Conservation (phyloP, 148 eudicot genomes). For the Rhododendron kiyosumense region DNA sequence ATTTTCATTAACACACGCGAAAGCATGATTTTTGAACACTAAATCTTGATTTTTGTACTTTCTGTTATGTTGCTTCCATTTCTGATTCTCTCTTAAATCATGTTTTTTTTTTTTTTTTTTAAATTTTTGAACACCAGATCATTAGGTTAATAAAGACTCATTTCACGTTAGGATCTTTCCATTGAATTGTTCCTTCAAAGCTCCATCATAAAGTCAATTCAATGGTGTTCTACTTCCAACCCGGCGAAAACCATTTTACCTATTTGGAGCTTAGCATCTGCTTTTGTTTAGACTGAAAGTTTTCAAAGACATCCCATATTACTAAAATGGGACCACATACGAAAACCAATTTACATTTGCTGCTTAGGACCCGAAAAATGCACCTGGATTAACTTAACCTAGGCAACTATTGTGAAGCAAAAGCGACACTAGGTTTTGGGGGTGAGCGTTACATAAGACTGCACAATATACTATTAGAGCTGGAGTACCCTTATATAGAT, state of each 20-base stretch:
- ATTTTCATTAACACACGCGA: too few species aligned
- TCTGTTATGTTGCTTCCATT: background rate
- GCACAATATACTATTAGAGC: background rate
- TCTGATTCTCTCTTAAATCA: background rate
- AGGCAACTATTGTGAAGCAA: background rate
- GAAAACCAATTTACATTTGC: background rate
- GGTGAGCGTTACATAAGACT: background rate
- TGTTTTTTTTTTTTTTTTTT: too few species aligned
- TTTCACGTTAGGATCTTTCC: background rate
- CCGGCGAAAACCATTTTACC: background rate
- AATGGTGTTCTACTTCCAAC: background rate
- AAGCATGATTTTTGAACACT: too few species aligned
- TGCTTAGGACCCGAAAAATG: background rate
- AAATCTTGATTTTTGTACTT: too few species aligned
- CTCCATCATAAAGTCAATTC: background rate
- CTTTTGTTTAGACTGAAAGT: background rate
- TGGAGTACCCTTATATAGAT: background rate
- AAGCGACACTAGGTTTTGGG: background rate
- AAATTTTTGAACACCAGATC: too few species aligned
- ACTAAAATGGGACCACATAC: background rate
- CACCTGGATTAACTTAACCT: background rate
- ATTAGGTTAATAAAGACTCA: background rate
- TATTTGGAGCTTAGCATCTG: background rate
- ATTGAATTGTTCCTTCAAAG: background rate
- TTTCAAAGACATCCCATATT: too few species aligned